These are phyloP conservation scores for Fusarium circinatum DNA, from an alignment of 2,329 filamentous ascomycete genomes.

Conservation along the genomic window DNA sequence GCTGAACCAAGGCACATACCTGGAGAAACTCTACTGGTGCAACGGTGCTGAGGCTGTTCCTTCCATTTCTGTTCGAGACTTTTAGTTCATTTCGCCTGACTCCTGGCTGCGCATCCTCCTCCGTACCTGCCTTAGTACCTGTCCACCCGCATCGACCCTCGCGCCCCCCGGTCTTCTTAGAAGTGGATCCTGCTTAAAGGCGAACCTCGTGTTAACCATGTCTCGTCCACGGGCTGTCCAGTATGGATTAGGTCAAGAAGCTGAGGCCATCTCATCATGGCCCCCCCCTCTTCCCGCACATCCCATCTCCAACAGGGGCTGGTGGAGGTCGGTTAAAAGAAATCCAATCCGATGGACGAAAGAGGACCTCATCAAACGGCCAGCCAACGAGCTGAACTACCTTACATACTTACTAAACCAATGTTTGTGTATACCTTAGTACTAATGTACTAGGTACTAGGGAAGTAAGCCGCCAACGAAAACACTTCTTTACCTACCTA, in stretches of 20 bases:
- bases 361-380: constrained; percentile 13
- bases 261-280: constrained; percentile 25
- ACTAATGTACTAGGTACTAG: neutral
- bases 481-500: constrained; percentile 16
- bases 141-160: constrained; percentile 24
- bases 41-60: neutral
- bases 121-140: constrained; percentile 42
- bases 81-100: constrained; percentile 38
- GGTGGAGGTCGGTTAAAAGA: constrained; percentile 38
- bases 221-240: constrained; percentile 12
- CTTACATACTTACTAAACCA: neutral
- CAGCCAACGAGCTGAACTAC: neutral
- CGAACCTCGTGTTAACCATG: constrained; percentile 42
- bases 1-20: neutral
- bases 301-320: constrained; percentile 38
- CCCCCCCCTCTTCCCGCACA: constrained; percentile 41
- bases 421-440: neutral
- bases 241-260: constrained; percentile 19
- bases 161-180: constrained; percentile 13
- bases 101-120: constrained; percentile 24
- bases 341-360: constrained; percentile 28
- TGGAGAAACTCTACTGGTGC: neutral
- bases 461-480: constrained; percentile 5
- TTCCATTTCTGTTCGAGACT: constrained; percentile 38
- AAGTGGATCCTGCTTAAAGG: constrained; percentile 21